Evolutionary conservation across 75 land plant genomes (phyloP).

Genomic region (Adiantum capillusveneris): DNA sequence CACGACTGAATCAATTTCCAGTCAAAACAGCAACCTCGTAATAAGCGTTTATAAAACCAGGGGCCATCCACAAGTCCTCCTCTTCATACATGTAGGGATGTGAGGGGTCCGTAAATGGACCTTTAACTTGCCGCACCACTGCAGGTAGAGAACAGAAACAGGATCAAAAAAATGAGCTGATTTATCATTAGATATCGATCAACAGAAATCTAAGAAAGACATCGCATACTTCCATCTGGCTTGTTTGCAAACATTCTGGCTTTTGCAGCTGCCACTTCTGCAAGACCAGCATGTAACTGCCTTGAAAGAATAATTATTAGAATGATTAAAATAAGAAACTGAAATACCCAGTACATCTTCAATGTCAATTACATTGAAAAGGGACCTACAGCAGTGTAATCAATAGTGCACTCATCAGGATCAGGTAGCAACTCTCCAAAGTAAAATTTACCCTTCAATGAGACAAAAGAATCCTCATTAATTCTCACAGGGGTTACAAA

Average conservation of each 20-base stretch:
- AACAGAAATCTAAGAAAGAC: too few relatives aligned
- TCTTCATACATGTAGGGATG: slow-evolving; percentile 96
- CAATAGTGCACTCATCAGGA: slow-evolving; percentile 47
- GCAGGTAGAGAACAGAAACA: not conserved
- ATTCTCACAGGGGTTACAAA: too few relatives aligned
- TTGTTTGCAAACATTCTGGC: slow-evolving; percentile 94
- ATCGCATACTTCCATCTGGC: slow-evolving; percentile 89
- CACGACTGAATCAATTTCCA: not conserved
- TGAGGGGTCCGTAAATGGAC: slow-evolving; percentile 83
- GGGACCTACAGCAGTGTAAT: slow-evolving; percentile 47
- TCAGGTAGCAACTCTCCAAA: slow-evolving; percentile 76
- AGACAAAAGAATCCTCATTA: too few relatives aligned
- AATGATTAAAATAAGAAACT: not conserved
- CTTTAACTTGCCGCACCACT: slow-evolving; percentile 80
- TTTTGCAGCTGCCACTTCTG: slow-evolving; percentile 95
- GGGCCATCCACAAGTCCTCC: slow-evolving; percentile 96
- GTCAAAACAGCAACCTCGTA: slow-evolving; percentile 42
- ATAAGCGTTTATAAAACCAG: slow-evolving; percentile 84
- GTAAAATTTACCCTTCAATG: slow-evolving; percentile 74
- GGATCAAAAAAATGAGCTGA: too few relatives aligned
- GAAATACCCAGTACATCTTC: not conserved
- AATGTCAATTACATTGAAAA: not conserved
- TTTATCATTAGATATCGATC: too few relatives aligned
- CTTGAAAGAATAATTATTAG: slow-evolving; percentile 1
- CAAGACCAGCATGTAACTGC: slow-evolving; percentile 82